These are phyloP conservation scores for Nigrospora sphaerica DNA, from an alignment of 2,329 filamentous ascomycete species.

Conservation along the genomic window DNA sequence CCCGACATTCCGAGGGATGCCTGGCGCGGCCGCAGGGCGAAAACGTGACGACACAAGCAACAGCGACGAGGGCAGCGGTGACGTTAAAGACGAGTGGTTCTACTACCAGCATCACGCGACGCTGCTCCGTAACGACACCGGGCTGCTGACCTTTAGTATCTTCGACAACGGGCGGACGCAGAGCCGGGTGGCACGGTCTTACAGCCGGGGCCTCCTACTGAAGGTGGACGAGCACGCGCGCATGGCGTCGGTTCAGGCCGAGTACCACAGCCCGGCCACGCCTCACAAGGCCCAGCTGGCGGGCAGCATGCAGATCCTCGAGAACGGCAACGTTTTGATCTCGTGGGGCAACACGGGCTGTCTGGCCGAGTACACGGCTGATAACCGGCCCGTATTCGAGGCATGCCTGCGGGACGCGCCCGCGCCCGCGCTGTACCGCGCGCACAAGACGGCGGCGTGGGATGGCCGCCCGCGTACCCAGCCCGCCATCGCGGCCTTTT, in stretches of 20 bases:
- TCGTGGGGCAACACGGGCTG: constrained; percentile 29
- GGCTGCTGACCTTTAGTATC: constrained; percentile 22
- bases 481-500: constrained; percentile 12
- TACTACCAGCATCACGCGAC: constrained; percentile 45
- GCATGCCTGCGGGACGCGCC: constrained; percentile 12
- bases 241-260: constrained; percentile 24
- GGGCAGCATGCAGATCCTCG: constrained; percentile 34
- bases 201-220: constrained; percentile 21
- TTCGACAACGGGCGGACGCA: constrained; percentile 35
- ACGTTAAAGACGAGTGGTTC: constrained; percentile 33
- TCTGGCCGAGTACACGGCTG: constrained; percentile 17
- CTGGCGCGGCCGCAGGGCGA: no score
- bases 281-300: constrained; percentile 31
- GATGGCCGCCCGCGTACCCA: constrained; percentile 12
- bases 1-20: not conserved
- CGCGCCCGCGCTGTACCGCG: constrained; percentile 16
- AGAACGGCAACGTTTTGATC: constrained; percentile 32
- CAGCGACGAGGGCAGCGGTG: constrained; percentile 27
- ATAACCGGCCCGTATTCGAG: constrained; percentile 14
- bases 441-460: constrained; percentile 18
- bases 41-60: not conserved
- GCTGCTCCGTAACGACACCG: constrained; percentile 26
- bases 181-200: constrained; percentile 17
- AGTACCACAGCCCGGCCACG: constrained; percentile 29
- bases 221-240: constrained; percentile 24